Evolutionary conservation across 331 rosid genomes (phyloP).

Genomic region (Quercus tomentella): DNA sequence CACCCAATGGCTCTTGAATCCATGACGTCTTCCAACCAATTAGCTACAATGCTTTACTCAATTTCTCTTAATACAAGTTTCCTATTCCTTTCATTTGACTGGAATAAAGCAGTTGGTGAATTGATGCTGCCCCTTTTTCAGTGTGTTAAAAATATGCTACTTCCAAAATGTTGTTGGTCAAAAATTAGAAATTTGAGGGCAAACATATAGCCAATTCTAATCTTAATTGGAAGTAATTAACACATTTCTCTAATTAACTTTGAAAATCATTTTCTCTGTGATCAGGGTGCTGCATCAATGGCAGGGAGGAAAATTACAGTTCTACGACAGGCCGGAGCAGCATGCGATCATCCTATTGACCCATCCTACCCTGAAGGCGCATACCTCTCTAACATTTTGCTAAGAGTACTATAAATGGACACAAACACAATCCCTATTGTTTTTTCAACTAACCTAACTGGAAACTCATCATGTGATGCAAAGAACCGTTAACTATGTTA

Average conservation of each 20-base stretch:
- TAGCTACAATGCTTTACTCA: background rate
- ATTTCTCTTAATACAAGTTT: background rate
- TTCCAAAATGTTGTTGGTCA: background rate
- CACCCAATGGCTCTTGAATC: background rate
- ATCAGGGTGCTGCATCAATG: conserved; percentile 71
- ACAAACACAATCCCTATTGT: background rate
- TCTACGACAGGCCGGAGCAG: conserved; percentile 70
- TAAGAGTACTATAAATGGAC: conserved; percentile 46
- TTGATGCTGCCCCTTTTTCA: background rate
- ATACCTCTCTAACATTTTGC: conserved; percentile 65
- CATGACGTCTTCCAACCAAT: too few species aligned
- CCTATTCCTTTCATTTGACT: background rate
- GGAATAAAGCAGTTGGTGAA: background rate
- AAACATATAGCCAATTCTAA: background rate
- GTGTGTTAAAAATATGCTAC: background rate
- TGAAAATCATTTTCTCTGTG: background rate
- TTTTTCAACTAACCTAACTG: background rate
- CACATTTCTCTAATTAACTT: background rate
- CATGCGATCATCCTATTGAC: conserved; percentile 76
- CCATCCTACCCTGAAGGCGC: conserved; percentile 90
- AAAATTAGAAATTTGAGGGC: background rate
- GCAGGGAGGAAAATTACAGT: conserved; percentile 70
- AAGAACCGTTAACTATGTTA: background rate
- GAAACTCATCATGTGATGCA: background rate
- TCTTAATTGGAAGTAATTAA: background rate